These are phyloP conservation scores for Aspergillus fijiensis DNA, from an alignment of 2,329 filamentous ascomycete genomes.

Conservation along the genomic window DNA sequence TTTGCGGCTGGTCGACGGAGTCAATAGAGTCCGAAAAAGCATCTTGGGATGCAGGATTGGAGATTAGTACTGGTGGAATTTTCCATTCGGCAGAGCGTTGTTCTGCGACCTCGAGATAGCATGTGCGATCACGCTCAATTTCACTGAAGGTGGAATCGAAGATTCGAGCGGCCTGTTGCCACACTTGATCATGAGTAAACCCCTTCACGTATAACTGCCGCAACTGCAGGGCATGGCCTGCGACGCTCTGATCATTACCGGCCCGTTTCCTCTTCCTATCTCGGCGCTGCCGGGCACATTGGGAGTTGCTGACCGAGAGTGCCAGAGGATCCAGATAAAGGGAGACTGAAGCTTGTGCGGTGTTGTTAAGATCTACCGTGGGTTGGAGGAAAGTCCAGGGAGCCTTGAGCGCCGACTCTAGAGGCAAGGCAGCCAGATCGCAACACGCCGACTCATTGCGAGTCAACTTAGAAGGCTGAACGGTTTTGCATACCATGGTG, in stretches of 20 bases:
- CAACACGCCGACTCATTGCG: neutral
- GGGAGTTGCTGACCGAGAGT: conserved; percentile 68
- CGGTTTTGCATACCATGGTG: neutral
- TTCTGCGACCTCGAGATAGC: conserved; percentile 28
- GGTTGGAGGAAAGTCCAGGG: conserved; percentile 79
- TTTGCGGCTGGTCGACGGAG: conserved; percentile 16
- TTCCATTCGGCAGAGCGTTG: conserved; percentile 9
- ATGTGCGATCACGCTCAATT: conserved; percentile 50
- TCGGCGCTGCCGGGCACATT: conserved; percentile 66
- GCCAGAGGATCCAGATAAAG: conserved; percentile 76
- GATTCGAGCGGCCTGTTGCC: conserved; percentile 87
- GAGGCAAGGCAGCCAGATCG: conserved; percentile 3
- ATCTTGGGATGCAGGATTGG: conserved; percentile 10
- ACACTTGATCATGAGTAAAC: conserved; percentile 84
- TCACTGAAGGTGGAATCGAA: conserved; percentile 64
- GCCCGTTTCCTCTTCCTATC: conserved; percentile 74
- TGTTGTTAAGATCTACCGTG: conserved; percentile 62
- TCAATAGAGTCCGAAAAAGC: conserved; percentile 19
- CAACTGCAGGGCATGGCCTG: conserved; percentile 65
- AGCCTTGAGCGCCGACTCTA: conserved; percentile 52
- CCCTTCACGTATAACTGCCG: conserved; percentile 83
- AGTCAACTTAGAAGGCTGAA: neutral
- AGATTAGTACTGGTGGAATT: conserved; percentile 7
- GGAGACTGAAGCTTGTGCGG: conserved; percentile 75
- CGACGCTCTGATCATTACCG: conserved; percentile 48